Conservation (phyloP, 345 rosid genomes). For the Eucalyptus cloeziana region DNA sequence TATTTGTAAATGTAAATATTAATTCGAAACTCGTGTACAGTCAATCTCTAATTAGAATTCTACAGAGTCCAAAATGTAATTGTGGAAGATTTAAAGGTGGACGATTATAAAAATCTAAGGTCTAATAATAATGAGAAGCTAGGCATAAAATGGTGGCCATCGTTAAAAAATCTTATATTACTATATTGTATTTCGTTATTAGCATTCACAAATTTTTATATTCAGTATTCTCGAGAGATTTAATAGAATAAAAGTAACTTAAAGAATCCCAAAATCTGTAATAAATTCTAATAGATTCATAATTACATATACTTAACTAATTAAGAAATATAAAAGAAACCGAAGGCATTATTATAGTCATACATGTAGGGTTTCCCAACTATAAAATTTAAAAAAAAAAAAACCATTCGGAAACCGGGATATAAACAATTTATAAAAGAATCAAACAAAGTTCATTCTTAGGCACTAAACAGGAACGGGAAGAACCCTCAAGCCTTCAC, state of each 20-base stretch:
- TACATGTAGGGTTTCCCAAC: background rate
- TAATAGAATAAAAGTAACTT: background rate
- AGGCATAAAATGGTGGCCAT: background rate
- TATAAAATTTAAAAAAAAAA: no score
- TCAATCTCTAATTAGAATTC: background rate
- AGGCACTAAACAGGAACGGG: background rate
- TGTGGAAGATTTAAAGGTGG: background rate
- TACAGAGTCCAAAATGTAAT: background rate
- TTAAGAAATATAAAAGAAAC: background rate
- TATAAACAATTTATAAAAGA: background rate
- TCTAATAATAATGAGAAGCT: background rate
- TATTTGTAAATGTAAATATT: background rate
- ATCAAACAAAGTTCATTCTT: background rate
- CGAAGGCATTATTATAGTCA: background rate
- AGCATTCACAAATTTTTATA: background rate
- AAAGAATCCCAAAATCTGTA: background rate
- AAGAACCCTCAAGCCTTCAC: background rate
- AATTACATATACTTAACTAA: background rate
- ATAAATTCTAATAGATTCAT: background rate
- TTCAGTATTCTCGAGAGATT: slow-evolving; percentile 41
- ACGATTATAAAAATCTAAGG: background rate
- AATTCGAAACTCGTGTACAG: rapidly evolving
- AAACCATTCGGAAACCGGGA: background rate
- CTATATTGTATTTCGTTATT: background rate
- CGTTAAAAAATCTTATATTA: background rate